phyloP scores from a whole-genome alignment of 2,329 filamentous ascomycete genomes.

The Immersiporthe knoxdaviesiana region DNA sequence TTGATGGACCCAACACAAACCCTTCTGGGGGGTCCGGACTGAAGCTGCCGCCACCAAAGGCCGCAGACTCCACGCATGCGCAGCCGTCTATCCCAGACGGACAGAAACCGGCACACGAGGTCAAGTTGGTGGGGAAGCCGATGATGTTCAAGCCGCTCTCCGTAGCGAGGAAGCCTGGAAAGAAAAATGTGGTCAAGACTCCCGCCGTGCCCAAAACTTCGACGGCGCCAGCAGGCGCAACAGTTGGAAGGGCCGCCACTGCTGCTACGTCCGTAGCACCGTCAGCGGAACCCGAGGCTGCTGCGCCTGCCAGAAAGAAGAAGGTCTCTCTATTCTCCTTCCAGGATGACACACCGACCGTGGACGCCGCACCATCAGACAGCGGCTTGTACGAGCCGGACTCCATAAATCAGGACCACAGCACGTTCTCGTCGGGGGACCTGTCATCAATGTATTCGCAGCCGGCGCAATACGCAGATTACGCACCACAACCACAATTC shows the following conservation, averaged over 20 bases:
- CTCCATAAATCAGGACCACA: constrained; percentile 35
- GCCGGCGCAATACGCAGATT: constrained; percentile 12
- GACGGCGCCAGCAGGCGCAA: constrained; percentile 27
- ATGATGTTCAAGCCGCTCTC: constrained; percentile 90
- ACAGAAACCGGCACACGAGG: constrained; percentile 63
- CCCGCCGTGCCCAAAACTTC: constrained; percentile 27
- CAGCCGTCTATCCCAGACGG: constrained; percentile 57
- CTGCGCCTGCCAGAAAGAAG: constrained; percentile 42
- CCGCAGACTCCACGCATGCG: constrained; percentile 32
- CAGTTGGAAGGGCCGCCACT: constrained; percentile 18
- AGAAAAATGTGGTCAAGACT: constrained; percentile 54
- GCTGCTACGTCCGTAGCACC: constrained; percentile 13
- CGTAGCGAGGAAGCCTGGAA: constrained; percentile 73
- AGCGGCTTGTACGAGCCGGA: constrained; percentile 43
- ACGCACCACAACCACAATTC: constrained; percentile 25
- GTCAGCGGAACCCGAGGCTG: constrained; percentile 27
- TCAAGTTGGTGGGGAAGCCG: constrained; percentile 75
- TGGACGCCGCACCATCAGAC: constrained; percentile 32
- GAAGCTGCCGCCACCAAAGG: constrained; percentile 47
- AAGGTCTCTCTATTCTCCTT: constrained; percentile 75
- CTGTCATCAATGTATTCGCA: constrained; percentile 26
- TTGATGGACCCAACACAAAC: constrained; percentile 31
- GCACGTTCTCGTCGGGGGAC: constrained; percentile 37
- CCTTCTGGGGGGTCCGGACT: constrained; percentile 33
- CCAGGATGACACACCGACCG: constrained; percentile 44